phyloP scores from a whole-genome alignment of 768 basidiomycete species.

The Macrolepiota albuminosa region DNA sequence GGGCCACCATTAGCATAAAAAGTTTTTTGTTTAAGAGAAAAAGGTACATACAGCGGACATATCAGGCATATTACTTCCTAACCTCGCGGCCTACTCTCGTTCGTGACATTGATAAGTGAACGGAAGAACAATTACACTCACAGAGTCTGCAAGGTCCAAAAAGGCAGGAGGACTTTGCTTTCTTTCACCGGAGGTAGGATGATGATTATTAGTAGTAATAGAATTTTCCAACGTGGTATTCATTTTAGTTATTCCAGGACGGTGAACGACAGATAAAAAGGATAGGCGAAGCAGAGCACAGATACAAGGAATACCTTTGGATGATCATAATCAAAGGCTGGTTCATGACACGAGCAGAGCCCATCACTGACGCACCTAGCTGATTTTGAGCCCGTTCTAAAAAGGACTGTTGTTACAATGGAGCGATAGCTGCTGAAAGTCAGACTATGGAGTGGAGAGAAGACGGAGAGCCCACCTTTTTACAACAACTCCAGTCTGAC shows the following conservation, averaged over 20 bases:
- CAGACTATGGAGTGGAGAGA: conserved; percentile 15
- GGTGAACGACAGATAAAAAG: conserved; percentile 52
- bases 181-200: conserved; percentile 58
- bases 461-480: conserved; percentile 40
- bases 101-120: conserved; percentile 16
- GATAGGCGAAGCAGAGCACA: conserved; percentile 52
- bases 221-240: conserved; percentile 64
- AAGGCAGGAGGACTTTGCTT: conserved; percentile 91
- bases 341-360: conserved; percentile 20
- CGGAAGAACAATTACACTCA: conserved; percentile 36
- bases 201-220: conserved; percentile 72
- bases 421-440: conserved; percentile 38
- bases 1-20: conserved; percentile 6
- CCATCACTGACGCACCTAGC: conserved; percentile 49
- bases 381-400: conserved; percentile 73
- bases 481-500: conserved; percentile 31
- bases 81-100: conserved; percentile 61
- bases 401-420: conserved; percentile 79
- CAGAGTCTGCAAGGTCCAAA: conserved; percentile 90
- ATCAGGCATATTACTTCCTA: conserved; percentile 84
- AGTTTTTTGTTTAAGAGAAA: conserved; percentile 1
- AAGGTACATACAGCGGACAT: conserved; percentile 67
- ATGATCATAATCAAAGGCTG: conserved; percentile 14
- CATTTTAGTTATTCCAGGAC: conserved; percentile 63
- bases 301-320: conserved; percentile 47